phyloP scores from a whole-genome alignment of 805 yeast genomes.

The Tetrapisispora pingtungensis region DNA sequence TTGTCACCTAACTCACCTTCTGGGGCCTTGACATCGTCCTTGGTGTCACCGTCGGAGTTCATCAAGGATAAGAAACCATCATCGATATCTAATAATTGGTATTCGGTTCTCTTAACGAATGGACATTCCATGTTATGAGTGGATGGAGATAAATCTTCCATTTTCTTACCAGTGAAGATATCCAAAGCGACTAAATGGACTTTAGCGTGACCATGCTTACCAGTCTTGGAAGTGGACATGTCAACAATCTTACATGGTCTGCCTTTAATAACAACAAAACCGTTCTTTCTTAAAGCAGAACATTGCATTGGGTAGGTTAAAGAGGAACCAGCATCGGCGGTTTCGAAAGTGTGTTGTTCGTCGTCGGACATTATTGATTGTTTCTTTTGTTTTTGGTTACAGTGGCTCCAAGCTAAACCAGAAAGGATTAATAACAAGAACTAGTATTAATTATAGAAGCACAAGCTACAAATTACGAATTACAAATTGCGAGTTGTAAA shows the following conservation, averaged over 20 bases:
- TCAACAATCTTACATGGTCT: conserved; percentile 99
- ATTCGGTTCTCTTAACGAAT: conserved; percentile 88
- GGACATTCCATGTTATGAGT: conserved; percentile 99
- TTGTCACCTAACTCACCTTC: conserved; percentile 94
- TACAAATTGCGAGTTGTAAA: no score
- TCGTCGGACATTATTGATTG: conserved; percentile 21
- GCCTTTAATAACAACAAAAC: conserved; percentile 93
- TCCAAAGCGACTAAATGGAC: conserved; percentile 97
- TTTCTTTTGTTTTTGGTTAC: no score
- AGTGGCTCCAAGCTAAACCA: no score
- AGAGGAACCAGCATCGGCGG: conserved; percentile 98
- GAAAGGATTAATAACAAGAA: no score
- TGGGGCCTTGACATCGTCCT: conserved; percentile 96
- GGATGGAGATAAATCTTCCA: conserved; percentile 98
- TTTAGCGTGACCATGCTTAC: conserved; percentile 99
- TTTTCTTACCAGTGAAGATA: conserved; percentile 96
- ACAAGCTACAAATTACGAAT: no score
- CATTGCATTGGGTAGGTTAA: conserved; percentile 97
- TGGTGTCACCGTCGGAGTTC: conserved; percentile 94
- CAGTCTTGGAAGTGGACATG: conserved; percentile 99
- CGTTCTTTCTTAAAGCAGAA: conserved; percentile 98
- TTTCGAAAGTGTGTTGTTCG: conserved; percentile 87
- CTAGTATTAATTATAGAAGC: no score
- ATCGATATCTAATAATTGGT: conserved; percentile 91
- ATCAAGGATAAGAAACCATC: conserved; percentile 93